Conservation (phyloP, 2,329 filamentous ascomycete genomes). For the Scortechinia acanthostroma region DNA sequence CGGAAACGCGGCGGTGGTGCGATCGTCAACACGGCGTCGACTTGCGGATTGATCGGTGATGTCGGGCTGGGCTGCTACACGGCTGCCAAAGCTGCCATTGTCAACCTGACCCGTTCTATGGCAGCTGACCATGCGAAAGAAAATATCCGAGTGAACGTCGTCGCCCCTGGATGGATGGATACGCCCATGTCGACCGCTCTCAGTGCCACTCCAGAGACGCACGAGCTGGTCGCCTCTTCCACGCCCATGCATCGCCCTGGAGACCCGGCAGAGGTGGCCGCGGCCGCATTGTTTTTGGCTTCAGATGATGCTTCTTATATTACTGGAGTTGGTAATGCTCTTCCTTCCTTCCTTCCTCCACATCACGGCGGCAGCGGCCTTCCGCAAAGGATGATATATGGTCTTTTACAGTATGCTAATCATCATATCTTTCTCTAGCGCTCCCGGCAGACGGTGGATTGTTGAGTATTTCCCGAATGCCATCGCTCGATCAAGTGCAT, state of each 20-base stretch:
- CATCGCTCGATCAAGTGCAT: too few species aligned
- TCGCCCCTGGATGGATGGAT: constrained; percentile 30
- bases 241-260: constrained; percentile 53
- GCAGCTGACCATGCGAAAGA: constrained; percentile 30
- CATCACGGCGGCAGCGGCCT: too few species aligned
- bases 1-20: too few species aligned
- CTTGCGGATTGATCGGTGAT: constrained; percentile 39
- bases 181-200: too few species aligned
- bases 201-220: constrained; percentile 33
- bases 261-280: constrained; percentile 49
- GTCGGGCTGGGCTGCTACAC: constrained; percentile 36
- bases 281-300: constrained; percentile 46
- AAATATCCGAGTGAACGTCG: constrained; percentile 31
- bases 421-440: too few species aligned
- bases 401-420: too few species aligned
- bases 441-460: too few species aligned
- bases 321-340: too few species aligned
- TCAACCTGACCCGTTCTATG: constrained; percentile 26
- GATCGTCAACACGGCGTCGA: constrained; percentile 37
- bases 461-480: too few species aligned
- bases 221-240: constrained; percentile 35
- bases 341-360: too few species aligned
- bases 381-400: too few species aligned
- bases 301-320: constrained; percentile 52
- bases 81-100: constrained; percentile 27